phyloP scores from a whole-genome alignment of 108 stramenopile genomes.

The Skeletonema costatum region DNA sequence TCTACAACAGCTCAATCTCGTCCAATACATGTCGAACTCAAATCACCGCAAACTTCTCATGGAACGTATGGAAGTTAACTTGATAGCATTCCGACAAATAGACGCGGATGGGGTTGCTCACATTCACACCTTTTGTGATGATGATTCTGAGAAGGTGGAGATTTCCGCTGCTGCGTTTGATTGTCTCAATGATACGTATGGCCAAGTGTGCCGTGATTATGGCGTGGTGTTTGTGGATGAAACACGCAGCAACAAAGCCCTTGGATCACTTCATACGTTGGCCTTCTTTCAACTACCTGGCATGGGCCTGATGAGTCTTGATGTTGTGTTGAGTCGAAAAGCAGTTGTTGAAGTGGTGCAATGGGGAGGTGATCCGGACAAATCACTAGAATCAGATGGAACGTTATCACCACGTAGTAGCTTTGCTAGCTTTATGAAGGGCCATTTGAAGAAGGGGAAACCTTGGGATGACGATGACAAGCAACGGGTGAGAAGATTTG shows the following conservation, averaged over 20 bases:
- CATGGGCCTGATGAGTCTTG: not conserved
- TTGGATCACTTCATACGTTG: conserved; percentile 17
- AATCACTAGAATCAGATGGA: conserved; percentile 11
- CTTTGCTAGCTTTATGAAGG: conserved; percentile 26
- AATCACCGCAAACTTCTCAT: not conserved
- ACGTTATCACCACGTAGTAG: conserved; percentile 25
- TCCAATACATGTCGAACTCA: not conserved
- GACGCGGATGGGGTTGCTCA: conserved; percentile 4
- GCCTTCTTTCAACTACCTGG: conserved; percentile 32
- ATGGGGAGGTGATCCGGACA: conserved; percentile 46
- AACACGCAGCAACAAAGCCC: conserved; percentile 4
- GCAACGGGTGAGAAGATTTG: conserved; percentile 2
- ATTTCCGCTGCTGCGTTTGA: conserved; percentile 24
- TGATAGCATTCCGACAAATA: conserved; percentile 25
- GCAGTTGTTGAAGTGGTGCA: conserved; percentile 18
- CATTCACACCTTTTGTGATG: conserved; percentile 8
- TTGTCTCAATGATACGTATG: conserved; percentile 20
- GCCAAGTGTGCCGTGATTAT: conserved; percentile 22
- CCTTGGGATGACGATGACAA: conserved; percentile 29
- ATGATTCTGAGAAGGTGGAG: not conserved
- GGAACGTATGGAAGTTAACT: conserved; percentile 20
- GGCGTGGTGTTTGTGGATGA: conserved; percentile 22
- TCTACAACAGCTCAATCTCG: conserved; percentile 3
- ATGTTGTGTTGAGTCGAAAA: conserved; percentile 34
- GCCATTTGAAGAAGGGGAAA: conserved; percentile 11